Base-by-base conservation (phyloP, 805 yeast genomes). In the Yamadazyma paraphyllophila region DNA sequence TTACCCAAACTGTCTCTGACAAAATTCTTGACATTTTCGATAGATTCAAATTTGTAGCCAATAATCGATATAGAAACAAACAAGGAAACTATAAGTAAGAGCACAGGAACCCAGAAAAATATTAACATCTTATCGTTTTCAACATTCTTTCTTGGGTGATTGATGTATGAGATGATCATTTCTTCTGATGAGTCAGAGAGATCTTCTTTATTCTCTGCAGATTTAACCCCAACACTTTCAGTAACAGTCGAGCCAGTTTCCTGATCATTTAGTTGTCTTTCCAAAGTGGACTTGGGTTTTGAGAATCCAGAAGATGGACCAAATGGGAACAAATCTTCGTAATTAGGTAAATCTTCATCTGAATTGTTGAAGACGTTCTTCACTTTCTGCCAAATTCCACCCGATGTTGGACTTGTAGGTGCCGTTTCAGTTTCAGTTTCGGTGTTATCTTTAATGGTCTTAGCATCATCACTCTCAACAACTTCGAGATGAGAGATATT, bases 21-120 rank as follows among this genome's bases (percentile, higher is more conserved):
- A 26, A 55, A 52, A 24, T 56, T 59, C 54, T 70, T 69, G 46
- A 62, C 50, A 33, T 52, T 52, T 45, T 71, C 76, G 36, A 71
- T 63, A 39, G 58, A 43, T 43, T 65, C 69, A 41, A 70, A 59
- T 52, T 60, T 58, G 57, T 65, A 67, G 3, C 75, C 76, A 58
- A 71, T 62, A 13, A 69, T 60, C n/a, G 64, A 58, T 17, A 70
- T 59, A 54, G 76, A 61, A 44, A 77, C 69, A 53, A 74, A 70
- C 6, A 81, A 66, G 2, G 81, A 67, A 13, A 83, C 63, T 27
- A 87, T 60, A 15, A 83, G 54, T 43, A 88, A 66, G 61, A 80
- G 65, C 32, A 87, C 76, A 11, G 97, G 97, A 47, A 90, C 66
- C 97, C 97, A 91, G 76, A 91, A 90, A 62, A 91, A 88, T 49